A percentile compares a stretch with the other conserved stretches of the same genome.
phyloP scores from a whole-genome alignment of 805 yeast species.

The Pichia thaimueangensis region DNA sequence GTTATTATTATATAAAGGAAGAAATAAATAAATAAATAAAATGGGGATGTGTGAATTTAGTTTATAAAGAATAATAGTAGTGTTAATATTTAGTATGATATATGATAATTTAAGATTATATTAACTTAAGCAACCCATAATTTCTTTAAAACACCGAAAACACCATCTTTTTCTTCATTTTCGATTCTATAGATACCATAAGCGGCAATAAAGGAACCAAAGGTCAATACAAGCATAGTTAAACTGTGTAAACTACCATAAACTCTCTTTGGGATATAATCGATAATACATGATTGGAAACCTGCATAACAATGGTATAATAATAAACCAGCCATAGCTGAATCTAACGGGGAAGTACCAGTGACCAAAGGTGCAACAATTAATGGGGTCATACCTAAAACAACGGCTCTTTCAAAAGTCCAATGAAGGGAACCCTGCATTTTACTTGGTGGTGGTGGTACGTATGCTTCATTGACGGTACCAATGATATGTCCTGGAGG shows the following conservation, averaged over 20 bases:
- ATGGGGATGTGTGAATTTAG: no score
- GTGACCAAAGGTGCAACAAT: conserved; percentile 54
- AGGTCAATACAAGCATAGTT: conserved; percentile 53
- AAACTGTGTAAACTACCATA: conserved; percentile 57
- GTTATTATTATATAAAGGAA: no score
- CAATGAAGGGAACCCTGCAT: conserved; percentile 69
- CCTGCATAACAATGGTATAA: conserved; percentile 66
- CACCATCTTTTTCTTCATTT: conserved; percentile 58
- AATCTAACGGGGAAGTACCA: conserved; percentile 49
- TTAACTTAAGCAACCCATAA: conserved; percentile 27
- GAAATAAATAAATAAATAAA: no score
- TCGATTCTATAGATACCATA: conserved; percentile 71
- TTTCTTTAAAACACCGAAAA: conserved; percentile 38
- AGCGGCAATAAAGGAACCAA: conserved; percentile 59
- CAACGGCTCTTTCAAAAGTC: conserved; percentile 60
- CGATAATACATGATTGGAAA: conserved; percentile 69
- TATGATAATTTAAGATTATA: neutral
- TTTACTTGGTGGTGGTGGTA: conserved; percentile 49
- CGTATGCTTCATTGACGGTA: conserved; percentile 65
- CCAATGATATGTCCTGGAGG: conserved; percentile 74
- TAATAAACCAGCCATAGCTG: conserved; percentile 47
- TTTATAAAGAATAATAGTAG: no score
- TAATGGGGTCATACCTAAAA: conserved; percentile 59
- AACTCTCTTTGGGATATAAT: conserved; percentile 70
- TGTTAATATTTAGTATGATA: no score